Evolutionary conservation across 306 rosid genomes (phyloP).

Genomic region (Cucurbita ficifolia): DNA sequence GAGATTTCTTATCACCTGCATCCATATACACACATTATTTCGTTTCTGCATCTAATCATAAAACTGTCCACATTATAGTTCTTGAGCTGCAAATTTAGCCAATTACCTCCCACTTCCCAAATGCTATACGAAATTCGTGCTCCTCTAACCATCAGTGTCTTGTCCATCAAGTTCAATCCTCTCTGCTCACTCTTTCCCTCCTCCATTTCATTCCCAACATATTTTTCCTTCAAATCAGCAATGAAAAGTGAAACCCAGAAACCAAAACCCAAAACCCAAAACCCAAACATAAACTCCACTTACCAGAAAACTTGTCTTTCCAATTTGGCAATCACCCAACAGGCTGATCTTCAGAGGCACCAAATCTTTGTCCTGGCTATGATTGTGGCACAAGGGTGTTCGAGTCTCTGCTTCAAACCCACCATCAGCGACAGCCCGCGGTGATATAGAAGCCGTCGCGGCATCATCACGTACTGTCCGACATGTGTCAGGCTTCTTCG

Average conservation of each 20-base stretch:
- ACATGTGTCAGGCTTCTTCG: constrained; percentile 31
- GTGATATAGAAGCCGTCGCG: constrained; percentile 7
- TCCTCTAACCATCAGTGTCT: constrained; percentile 51
- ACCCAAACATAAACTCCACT: neutral
- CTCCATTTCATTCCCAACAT: constrained; percentile 44
- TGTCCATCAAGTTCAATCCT: constrained; percentile 51
- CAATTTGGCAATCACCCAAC: constrained; percentile 70
- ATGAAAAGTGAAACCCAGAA: neutral
- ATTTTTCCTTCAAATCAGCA: constrained; percentile 44
- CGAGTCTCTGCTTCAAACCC: neutral
- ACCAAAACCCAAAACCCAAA: neutral
- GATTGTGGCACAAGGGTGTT: constrained; percentile 6
- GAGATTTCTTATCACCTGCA: constrained; percentile 47
- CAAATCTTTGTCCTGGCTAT: constrained; percentile 49
- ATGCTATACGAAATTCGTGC: constrained; percentile 74
- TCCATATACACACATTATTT: neutral
- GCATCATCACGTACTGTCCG: constrained; percentile 25
- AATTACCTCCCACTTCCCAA: constrained; percentile 87
- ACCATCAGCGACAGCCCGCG: neutral
- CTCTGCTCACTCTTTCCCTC: constrained; percentile 15
- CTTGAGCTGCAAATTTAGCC: neutral
- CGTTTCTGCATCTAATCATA: neutral
- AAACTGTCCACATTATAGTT: neutral
- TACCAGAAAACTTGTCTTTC: constrained; percentile 89
- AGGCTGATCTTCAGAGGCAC: constrained; percentile 76